Conservation (phyloP, 2,329 filamentous ascomycete species). For the Cadophora malorum region DNA sequence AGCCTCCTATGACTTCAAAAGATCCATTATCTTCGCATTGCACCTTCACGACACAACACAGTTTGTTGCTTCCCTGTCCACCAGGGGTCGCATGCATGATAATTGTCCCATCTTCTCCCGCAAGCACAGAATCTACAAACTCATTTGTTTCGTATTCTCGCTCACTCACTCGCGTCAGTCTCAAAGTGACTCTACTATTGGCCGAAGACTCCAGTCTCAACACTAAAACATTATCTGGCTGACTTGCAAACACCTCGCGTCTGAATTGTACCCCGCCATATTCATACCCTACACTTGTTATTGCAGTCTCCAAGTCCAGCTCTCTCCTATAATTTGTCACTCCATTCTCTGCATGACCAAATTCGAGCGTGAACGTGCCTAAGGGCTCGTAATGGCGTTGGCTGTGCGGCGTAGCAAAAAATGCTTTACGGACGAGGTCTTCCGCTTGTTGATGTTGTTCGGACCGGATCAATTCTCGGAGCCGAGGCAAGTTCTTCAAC, state of each 20-base stretch:
- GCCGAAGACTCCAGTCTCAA: slow-evolving; percentile 40
- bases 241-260: slow-evolving; percentile 49
- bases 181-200: slow-evolving; percentile 37
- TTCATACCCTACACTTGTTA: slow-evolving; percentile 47
- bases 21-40: slow-evolving; percentile 39
- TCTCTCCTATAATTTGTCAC: slow-evolving; percentile 47
- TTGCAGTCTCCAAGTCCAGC: slow-evolving; percentile 47
- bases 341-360: slow-evolving; percentile 45
- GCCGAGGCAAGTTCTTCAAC: slow-evolving; percentile 46
- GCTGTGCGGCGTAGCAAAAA: slow-evolving; percentile 53
- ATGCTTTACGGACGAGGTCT: slow-evolving; percentile 49
- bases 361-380: slow-evolving; percentile 49
- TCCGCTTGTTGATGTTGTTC: slow-evolving; percentile 51
- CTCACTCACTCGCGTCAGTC: slow-evolving; percentile 49
- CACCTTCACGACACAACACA: slow-evolving; percentile 46
- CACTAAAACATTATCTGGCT: slow-evolving; percentile 50
- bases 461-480: slow-evolving; percentile 51
- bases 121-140: slow-evolving; percentile 49
- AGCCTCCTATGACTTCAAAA: slow-evolving; percentile 44
- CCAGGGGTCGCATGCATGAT: slow-evolving; percentile 50
- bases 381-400: slow-evolving; percentile 56
- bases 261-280: slow-evolving; percentile 43
- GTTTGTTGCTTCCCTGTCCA: slow-evolving; percentile 44
- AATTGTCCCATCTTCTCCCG: slow-evolving; percentile 43
- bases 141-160: slow-evolving; percentile 51